These are phyloP conservation scores for Fusarium sp. DNA, from an alignment of 2,329 filamentous ascomycete species.

Conservation along the genomic window DNA sequence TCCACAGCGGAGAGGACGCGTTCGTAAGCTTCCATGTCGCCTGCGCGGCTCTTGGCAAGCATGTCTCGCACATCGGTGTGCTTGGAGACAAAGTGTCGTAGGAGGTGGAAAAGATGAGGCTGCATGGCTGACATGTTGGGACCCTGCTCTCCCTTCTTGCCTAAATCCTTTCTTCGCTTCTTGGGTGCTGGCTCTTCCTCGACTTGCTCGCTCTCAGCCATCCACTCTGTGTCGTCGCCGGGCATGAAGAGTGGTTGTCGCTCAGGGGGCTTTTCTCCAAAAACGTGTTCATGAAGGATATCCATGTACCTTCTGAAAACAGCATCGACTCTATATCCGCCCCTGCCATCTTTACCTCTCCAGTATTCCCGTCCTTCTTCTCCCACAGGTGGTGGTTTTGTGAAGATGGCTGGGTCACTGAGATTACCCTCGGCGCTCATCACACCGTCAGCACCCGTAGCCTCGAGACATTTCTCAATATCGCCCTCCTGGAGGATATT, in stretches of 20 bases:
- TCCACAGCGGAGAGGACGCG: slow-evolving; percentile 83
- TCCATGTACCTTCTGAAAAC: slow-evolving; percentile 91
- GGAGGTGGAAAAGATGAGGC: slow-evolving; percentile 91
- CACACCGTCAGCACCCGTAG: slow-evolving; percentile 89
- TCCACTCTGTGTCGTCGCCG: slow-evolving; percentile 66
- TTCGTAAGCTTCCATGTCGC: slow-evolving; percentile 84
- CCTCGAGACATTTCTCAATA: slow-evolving; percentile 81
- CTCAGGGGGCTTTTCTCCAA: slow-evolving; percentile 75
- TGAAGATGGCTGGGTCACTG: slow-evolving; percentile 91
- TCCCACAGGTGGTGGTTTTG: slow-evolving; percentile 73
- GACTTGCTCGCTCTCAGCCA: slow-evolving; percentile 54
- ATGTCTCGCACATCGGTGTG: slow-evolving; percentile 89
- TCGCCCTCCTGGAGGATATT: slow-evolving; percentile 89
- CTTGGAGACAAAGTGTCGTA: slow-evolving; percentile 83
- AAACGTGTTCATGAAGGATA: slow-evolving; percentile 85
- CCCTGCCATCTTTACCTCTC: slow-evolving; percentile 82
- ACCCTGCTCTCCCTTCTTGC: slow-evolving; percentile 58
- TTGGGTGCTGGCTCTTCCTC: slow-evolving; percentile 67
- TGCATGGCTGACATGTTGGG: slow-evolving; percentile 87
- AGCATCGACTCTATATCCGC: slow-evolving; percentile 91
- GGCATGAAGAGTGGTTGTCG: slow-evolving; percentile 82
- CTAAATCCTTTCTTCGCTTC: slow-evolving; percentile 62
- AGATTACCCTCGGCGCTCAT: slow-evolving; percentile 98
- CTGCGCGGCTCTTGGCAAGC: slow-evolving; percentile 77
- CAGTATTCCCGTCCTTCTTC: slow-evolving; percentile 86